Base-by-base conservation (phyloP, 2,329 filamentous ascomycete genomes). In the Dactylonectria estremocensis region DNA sequence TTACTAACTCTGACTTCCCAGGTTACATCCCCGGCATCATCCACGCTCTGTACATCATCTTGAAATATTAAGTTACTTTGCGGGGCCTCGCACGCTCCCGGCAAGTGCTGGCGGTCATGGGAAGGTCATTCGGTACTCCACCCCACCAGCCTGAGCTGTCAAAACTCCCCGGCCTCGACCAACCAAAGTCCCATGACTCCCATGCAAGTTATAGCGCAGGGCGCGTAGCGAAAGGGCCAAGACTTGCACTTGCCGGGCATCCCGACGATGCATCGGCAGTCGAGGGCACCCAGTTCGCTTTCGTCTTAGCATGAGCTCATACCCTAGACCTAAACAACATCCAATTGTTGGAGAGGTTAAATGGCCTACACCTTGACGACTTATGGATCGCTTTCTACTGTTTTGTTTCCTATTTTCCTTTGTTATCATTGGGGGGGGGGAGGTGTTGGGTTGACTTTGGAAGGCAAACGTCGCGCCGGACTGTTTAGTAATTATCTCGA, bases 1-100 rank as follows among this genome's bases (percentile, higher is more conserved):
- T 69, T 28, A 68, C 69, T 72, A 63, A 74, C 67, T 13, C 31
- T 52, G 24, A 40, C 18, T n/a, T 20, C 40, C 59, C 18, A 86
- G 84, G 84, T 79, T 87, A 87, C 80, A 88, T 95, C 77, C 92
- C 92, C 72, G 93, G 94, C 82, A 95, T 97, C 85, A 94, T 97
- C 82, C 95, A 97, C 87, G 95, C 95, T 69, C 85, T 97, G 86
- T 97, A 96, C 88, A 95, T 97, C 79, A 96, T 97, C 76, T 87
- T 96, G 77, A 96, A 95, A 84, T 95, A 95, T 81, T 97, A 94
- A 76, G 68, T 63, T 55, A 64, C 53, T 52, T 58, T 65, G 55
- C 60, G 62, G 68, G 65, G 50, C 45, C 46, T 64, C 67, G 61
- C 64, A 48, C 62, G 48, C 62, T 64, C 60, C 57, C 58, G 54